Conservation (phyloP, 1,139 yeast species). For the Debaryomyces sp. region DNA sequence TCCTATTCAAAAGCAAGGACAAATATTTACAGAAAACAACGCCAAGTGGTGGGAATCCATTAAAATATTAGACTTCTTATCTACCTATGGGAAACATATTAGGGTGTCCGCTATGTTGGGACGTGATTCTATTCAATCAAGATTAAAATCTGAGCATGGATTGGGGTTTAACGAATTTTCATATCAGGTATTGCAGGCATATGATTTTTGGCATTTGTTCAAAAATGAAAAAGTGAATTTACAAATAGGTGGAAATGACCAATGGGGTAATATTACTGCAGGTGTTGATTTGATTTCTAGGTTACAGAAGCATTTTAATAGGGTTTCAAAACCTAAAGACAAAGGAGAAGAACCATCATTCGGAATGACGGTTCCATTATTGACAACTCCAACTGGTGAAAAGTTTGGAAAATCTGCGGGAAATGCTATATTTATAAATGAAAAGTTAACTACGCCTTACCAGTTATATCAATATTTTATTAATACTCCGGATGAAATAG, state of each 20-base stretch:
- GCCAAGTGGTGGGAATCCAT: slow-evolving; percentile 85
- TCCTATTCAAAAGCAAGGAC: slow-evolving; percentile 40
- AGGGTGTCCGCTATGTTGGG: slow-evolving; percentile 87
- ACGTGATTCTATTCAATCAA: slow-evolving; percentile 80
- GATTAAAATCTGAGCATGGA: slow-evolving; percentile 72
- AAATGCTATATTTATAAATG: slow-evolving; percentile 88
- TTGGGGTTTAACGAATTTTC: slow-evolving; percentile 93
- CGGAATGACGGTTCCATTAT: slow-evolving; percentile 88
- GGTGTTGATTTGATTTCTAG: slow-evolving; percentile 87
- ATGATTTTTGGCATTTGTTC: slow-evolving; percentile 86
- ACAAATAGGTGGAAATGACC: slow-evolving; percentile 97
- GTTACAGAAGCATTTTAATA: slow-evolving; percentile 33
- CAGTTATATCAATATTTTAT: slow-evolving; percentile 86
- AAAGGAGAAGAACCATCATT: slow-evolving; percentile 38
- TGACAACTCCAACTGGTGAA: slow-evolving; percentile 88
- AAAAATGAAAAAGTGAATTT: slow-evolving; percentile 59
- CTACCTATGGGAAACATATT: slow-evolving; percentile 75
- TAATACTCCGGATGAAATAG: slow-evolving; percentile 78
- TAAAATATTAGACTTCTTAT: slow-evolving; percentile 74
- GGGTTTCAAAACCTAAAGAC: slow-evolving; percentile 15
- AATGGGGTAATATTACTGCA: slow-evolving; percentile 98
- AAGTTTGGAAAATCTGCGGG: slow-evolving; percentile 98
- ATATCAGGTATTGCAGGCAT: slow-evolving; percentile 91
- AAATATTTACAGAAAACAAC: slow-evolving; percentile 58
- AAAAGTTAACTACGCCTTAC: slow-evolving; percentile 71